Base-by-base conservation (phyloP, 2,329 filamentous ascomycete genomes). In the Trichoderma koningii region DNA sequence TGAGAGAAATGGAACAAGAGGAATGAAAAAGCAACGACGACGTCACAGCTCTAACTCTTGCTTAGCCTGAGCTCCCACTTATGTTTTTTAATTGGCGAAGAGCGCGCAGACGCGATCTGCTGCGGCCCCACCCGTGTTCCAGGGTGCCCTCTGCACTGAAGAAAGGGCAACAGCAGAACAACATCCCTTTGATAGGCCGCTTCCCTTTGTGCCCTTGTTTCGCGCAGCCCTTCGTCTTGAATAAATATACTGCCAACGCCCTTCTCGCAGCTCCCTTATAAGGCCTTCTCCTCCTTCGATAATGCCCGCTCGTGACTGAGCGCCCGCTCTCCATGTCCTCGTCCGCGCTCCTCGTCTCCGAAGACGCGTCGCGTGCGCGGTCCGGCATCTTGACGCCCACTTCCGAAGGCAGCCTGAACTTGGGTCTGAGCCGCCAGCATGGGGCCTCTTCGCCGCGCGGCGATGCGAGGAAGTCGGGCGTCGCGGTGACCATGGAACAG, bases 291-390 rank as follows among this genome's bases (percentile, higher is more conserved):
- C 44, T 64, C 44, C 45, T 44, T 52, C 44, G 34, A 57, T 45
- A 66, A 66, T 66, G 65, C 50, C 47, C 19, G 57, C 42, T 69
- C 45, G 72, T 63, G 70, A 69, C 70, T 71, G 53, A 66, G 53
- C 10, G 19, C 38, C 45, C 45, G 41, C 63, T 57, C 66, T 70
- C 67, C 67, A 78, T 77, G 76, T 71, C 75, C 70, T 75, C 75
- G 67, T 71, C 74, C 66, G 71, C 71, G 66, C 65, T 71, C 66
- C 68, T 71, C 67, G 75, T 72, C 69, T 71, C 76, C 26, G 63
- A 59, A 70, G 79, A 82, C 81, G 81, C 81, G 82, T 82, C 82
- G 79, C 82, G 80, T 78, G 77, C 76, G 66, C 71, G 68, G 67
- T 78, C 76, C 63, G 76, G 76, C 69, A 77, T 79, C 69, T 74